A percentile compares a stretch with the other conserved stretches of the same genome.
phyloP scores from a whole-genome alignment of 768 basidiomycete species.

The Lactarius hengduanensis region DNA sequence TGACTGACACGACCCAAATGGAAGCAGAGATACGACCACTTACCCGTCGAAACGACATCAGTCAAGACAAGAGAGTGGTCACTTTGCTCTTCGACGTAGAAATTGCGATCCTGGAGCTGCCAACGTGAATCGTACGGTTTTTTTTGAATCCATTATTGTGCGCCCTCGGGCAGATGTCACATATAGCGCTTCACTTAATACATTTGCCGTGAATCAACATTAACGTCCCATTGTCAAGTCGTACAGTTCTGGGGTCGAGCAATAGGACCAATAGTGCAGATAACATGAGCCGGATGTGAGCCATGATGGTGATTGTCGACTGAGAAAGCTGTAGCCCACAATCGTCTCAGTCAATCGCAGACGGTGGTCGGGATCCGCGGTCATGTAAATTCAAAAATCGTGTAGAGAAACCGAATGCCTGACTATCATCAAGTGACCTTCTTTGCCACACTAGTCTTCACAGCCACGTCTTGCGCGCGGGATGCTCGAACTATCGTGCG shows the following conservation, averaged over 20 bases:
- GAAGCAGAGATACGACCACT: constrained; percentile 16
- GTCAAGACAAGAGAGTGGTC: constrained; percentile 57
- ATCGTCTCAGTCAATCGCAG: not conserved
- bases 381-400: not conserved
- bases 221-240: constrained; percentile 40
- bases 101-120: constrained; percentile 44
- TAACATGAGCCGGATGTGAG: not conserved
- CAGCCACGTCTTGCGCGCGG: not conserved
- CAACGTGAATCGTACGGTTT: constrained; percentile 51
- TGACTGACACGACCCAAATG: not conserved
- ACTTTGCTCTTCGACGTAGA: constrained; percentile 55
- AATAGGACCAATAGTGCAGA: constrained; percentile 41
- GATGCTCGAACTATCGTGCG: no score
- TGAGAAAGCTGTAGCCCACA: not conserved
- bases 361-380: not conserved
- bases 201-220: no score
- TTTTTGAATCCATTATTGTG: no score
- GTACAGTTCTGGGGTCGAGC: constrained; percentile 49
- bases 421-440: not conserved
- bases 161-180: no score
- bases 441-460: not conserved
- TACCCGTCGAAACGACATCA: constrained; percentile 52
- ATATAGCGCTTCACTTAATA: no score
- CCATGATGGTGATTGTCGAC: constrained; percentile 10
- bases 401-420: not conserved